Conservation (phyloP, 2,329 filamentous ascomycete species). For the Fusarium dimerum region DNA sequence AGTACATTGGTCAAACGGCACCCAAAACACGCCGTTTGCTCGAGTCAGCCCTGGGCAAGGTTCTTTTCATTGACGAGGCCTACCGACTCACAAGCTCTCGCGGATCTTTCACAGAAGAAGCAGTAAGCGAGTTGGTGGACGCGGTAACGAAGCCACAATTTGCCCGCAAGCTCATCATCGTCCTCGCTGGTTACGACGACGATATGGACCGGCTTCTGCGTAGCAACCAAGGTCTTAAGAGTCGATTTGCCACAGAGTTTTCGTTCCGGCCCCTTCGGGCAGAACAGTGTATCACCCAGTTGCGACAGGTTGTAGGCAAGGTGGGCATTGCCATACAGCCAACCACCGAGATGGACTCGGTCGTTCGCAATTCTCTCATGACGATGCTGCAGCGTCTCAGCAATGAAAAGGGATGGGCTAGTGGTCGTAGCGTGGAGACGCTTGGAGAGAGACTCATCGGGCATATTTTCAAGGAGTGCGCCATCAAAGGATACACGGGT, state of each 20-base stretch:
- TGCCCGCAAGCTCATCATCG: slow-evolving; percentile 60
- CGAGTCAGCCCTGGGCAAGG: slow-evolving; percentile 63
- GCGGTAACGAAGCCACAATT: slow-evolving; percentile 56
- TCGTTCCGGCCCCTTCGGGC: slow-evolving; percentile 53
- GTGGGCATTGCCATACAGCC: slow-evolving; percentile 33
- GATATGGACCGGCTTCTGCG: slow-evolving; percentile 65
- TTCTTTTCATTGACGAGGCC: slow-evolving; percentile 72
- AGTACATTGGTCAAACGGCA: slow-evolving; percentile 69
- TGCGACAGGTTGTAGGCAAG: slow-evolving; percentile 38
- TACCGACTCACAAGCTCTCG: slow-evolving; percentile 58
- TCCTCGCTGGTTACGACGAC: slow-evolving; percentile 67
- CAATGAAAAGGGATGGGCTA: slow-evolving; percentile 56
- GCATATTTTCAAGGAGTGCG: slow-evolving; percentile 37
- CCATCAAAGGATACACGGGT: slow-evolving; percentile 34
- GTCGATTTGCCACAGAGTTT: slow-evolving; percentile 63
- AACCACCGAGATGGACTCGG: slow-evolving; percentile 23
- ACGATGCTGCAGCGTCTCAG: slow-evolving; percentile 44
- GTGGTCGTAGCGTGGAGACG: slow-evolving; percentile 61
- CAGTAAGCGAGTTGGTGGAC: slow-evolving; percentile 53
- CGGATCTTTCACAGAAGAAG: slow-evolving; percentile 57
- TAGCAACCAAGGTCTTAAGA: slow-evolving; percentile 62
- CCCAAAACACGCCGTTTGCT: slow-evolving; percentile 63
- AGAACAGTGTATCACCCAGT: slow-evolving; percentile 46
- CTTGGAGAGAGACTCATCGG: slow-evolving; percentile 54
- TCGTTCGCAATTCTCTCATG: slow-evolving; percentile 30